phyloP scores from a whole-genome alignment of 371 early-diverging fungal species.

The Vairimorpha apis region DNA sequence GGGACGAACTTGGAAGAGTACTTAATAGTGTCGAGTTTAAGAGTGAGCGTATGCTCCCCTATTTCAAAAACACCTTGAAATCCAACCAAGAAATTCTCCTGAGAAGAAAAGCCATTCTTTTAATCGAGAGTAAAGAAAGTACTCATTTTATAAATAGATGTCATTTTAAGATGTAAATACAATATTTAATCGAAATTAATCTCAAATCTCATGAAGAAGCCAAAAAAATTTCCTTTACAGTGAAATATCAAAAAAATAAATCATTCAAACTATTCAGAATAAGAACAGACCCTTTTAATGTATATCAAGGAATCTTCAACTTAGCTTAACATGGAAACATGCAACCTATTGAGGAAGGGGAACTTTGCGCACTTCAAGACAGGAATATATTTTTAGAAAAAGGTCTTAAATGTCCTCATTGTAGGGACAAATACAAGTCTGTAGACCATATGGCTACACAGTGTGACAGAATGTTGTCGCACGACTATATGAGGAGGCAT shows the following conservation, averaged over 20 bases:
- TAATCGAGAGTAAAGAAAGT: neutral
- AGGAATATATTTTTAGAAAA: conserved; percentile 4
- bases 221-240: neutral
- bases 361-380: neutral
- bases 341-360: neutral
- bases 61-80: neutral
- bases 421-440: neutral
- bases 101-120: neutral
- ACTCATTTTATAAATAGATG: neutral
- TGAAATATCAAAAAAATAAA: conserved; percentile 4
- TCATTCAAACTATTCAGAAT: neutral
- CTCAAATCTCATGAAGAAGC: neutral
- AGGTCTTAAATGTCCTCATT: conserved; percentile 4
- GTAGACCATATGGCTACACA: conserved; percentile 6
- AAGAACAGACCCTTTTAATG: neutral
- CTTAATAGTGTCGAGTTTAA: neutral
- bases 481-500: conserved; percentile 1
- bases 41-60: neutral
- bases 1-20: no score
- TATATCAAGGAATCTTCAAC: neutral
- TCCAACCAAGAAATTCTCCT: neutral
- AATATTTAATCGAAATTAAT: neutral
- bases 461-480: neutral
- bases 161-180: neutral
- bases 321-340: neutral